phyloP scores from a whole-genome alignment of 768 basidiomycete species.

The Serendipita vermifera region DNA sequence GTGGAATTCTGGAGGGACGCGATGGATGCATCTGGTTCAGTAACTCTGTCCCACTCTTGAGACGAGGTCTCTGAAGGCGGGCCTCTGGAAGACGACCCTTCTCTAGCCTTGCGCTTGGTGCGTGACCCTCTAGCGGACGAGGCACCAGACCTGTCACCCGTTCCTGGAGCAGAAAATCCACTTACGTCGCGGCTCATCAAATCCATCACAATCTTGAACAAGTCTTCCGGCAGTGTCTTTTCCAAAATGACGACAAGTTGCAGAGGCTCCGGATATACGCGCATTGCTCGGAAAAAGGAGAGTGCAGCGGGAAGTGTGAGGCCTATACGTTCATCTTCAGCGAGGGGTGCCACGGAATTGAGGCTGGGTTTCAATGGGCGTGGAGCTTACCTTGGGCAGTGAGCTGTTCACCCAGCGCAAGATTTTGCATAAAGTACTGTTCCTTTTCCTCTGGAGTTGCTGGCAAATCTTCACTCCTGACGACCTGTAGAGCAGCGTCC shows the following conservation, averaged over 20 bases:
- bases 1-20: slow-evolving; percentile 7
- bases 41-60: slow-evolving; percentile 82
- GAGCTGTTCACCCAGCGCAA: slow-evolving; percentile 76
- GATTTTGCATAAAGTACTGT: slow-evolving; percentile 81
- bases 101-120: slow-evolving; percentile 40
- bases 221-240: slow-evolving; percentile 67
- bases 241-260: slow-evolving; percentile 94
- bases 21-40: slow-evolving; percentile 36
- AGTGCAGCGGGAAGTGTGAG: slow-evolving; percentile 71
- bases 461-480: slow-evolving; percentile 59
- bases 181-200: slow-evolving; percentile 84
- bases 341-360: background rate
- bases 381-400: slow-evolving; percentile 51
- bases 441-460: slow-evolving; percentile 65
- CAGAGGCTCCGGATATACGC: slow-evolving; percentile 87
- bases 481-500: slow-evolving; percentile 45
- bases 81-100: slow-evolving; percentile 36
- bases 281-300: slow-evolving; percentile 84
- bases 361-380: background rate
- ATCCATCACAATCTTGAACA: slow-evolving; percentile 73
- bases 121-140: slow-evolving; percentile 24
- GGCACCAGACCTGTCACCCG: slow-evolving; percentile 14
- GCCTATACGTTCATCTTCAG: slow-evolving; percentile 35
- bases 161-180: slow-evolving; percentile 35
- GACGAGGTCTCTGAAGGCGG: slow-evolving; percentile 80